Evolutionary conservation across 345 rosid species (phyloP), one percentile per base, ranked within the genome.

Genomic region (Litchi chinensis): DNA sequence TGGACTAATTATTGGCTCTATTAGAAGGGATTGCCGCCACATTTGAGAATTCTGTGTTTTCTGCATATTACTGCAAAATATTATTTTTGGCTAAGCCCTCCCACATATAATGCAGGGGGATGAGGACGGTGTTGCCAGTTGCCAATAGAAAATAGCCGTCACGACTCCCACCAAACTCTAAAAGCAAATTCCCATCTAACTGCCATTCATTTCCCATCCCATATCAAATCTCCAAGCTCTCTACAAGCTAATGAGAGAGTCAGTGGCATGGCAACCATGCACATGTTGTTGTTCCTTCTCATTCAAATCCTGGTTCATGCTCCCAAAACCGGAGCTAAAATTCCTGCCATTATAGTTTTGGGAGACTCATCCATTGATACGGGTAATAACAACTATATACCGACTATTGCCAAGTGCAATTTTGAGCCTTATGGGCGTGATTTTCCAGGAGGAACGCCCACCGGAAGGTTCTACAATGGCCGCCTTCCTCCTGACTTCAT

Each of bases 401-500:
- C n/a, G n/a, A 89, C 90, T 6, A 19, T 84, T 37, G 77, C 81
- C 41, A 84, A 77, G 86, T 77, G 90, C 84, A 77, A 89, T 77
- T 89, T 89, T 66, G 24, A 4, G 79, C 92, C 92, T 5, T 89
- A 89, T 6, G 92, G 92, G 5, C 90, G 90, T 50, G 92, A 89
- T 72, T 87, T 89, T 65, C 65, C 65, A 19, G 92, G 90, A n/a
- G n/a, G n/a, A n/a, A n/a, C n/a, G n/a, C n/a, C n/a, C n/a, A n/a
- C n/a, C n/a, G n/a, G n/a, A 10, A 80, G 92, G 73, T 87, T 89
- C 82, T 89, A 82, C 37, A 89, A 87, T 46, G 92, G 92, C 22
- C 70, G 89, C 39, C 77, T 89, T 22, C 77, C 90, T 39, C 84
- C 89, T 0, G 92, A 89, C 68, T 87, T 85, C 70, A 62, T 87